Base-by-base conservation (phyloP, 2,329 filamentous ascomycete genomes). In the Helotiales sp. region DNA sequence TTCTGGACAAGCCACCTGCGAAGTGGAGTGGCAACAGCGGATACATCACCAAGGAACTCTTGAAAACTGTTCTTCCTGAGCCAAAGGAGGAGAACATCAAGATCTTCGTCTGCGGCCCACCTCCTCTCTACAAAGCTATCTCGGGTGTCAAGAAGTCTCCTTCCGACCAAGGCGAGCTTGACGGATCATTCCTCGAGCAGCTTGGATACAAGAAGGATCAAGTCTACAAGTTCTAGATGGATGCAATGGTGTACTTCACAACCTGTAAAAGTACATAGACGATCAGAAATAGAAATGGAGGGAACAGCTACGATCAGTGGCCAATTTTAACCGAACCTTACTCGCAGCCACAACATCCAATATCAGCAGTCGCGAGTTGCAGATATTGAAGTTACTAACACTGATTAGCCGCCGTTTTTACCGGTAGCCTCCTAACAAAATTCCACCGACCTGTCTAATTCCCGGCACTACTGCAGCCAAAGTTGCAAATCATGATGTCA, bases 11-110 rank as follows among this genome's bases (percentile, higher is more conserved):
- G 76, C 92, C 88, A 58, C 91, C 91, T 57, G 30, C 60, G 60
- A 87, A 92, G 82, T 97, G 93, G 93, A 80, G 81, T 64, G 91
- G 92, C 73, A 87, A 85, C 76, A 92, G 89, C 80, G 96, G 96
- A 70, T 90, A 84, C 83, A 91, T 99, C 78, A 92, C 82, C 80
- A 96, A 97, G 86, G 93, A 97, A 72, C 85, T 98, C 66, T 83
- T 99, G 76, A 97, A 98, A 90, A 95, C 92, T 60, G 93, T 97
- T 10, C 86, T 98, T 15, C 96, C 96, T 11, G 93, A 96, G 81
- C 93, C 96, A 70, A 96, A 96, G 86, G 86, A 87, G 75, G 91
- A 91, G 72, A 96, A 97, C 82, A 89, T 97, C 84, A 98, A 98
- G 89, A 81, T 98, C 70, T 98, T 99, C 77, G 93, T 99, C 43